Conservation (phyloP, 2,329 filamentous ascomycete species). For the Fusarium musae region DNA sequence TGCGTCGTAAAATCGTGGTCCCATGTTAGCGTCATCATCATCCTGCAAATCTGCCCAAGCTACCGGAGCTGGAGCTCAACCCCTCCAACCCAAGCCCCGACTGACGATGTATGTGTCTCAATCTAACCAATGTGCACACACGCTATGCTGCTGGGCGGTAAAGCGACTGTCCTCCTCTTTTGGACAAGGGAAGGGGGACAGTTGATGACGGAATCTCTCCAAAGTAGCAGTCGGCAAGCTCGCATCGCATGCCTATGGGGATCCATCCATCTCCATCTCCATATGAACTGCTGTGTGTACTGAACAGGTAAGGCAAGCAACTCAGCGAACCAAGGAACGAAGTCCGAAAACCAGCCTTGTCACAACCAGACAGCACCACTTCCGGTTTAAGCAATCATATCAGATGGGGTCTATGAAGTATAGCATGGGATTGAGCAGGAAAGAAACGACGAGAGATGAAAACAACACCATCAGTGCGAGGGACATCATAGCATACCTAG, state of each 20-base stretch:
- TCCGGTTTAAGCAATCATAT: constrained; percentile 15
- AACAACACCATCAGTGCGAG: constrained; percentile 31
- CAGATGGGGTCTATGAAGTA: constrained; percentile 1
- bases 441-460: constrained; percentile 12
- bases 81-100: constrained; percentile 3
- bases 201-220: constrained; percentile 13
- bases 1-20: constrained; percentile 34
- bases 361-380: constrained; percentile 13
- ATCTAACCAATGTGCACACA: constrained; percentile 16
- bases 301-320: constrained; percentile 18
- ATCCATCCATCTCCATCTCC: constrained; percentile 20
- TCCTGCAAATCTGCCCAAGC: constrained; percentile 34
- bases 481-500: constrained; percentile 20
- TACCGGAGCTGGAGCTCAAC: constrained; percentile 12
- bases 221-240: constrained; percentile 28
- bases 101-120: constrained; percentile 6
- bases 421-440: constrained; percentile 14
- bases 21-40: constrained; percentile 44
- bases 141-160: constrained; percentile 14
- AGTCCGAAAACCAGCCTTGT: constrained; percentile 16
- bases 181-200: constrained; percentile 4
- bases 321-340: constrained; percentile 9
- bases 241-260: constrained; percentile 15
- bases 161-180: constrained; percentile 13
- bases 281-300: neutral